phyloP scores from a whole-genome alignment of 768 basidiomycete genomes.

The Wakefieldia striispora region DNA sequence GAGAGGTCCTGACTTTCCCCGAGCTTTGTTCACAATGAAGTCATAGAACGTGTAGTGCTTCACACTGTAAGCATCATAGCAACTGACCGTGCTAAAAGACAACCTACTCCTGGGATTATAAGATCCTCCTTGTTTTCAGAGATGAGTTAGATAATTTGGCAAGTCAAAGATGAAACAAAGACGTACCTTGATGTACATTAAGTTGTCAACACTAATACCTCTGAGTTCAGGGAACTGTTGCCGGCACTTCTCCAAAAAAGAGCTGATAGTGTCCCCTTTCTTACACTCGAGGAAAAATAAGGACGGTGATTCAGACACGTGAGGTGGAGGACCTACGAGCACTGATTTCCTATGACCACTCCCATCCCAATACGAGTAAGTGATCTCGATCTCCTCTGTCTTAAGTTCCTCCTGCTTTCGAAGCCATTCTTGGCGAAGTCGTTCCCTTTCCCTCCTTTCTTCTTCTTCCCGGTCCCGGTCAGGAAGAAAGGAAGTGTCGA shows the following conservation, averaged over 20 bases:
- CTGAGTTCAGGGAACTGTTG: constrained; percentile 91
- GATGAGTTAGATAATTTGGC: constrained; percentile 4
- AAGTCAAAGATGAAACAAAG: not conserved
- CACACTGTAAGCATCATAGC: not conserved
- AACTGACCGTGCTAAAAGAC: not conserved
- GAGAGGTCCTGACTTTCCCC: constrained; percentile 95
- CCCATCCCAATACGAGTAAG: constrained; percentile 98
- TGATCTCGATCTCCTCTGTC: constrained; percentile 79
- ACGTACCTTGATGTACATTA: constrained; percentile 96
- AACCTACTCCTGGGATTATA: constrained; percentile 89
- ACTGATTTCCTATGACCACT: constrained; percentile 95
- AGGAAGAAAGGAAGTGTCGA: constrained; percentile 97
- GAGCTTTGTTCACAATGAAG: constrained; percentile 97
- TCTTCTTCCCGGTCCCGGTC: constrained; percentile 96
- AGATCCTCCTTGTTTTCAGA: constrained; percentile 77
- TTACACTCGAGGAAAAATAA: constrained; percentile 63
- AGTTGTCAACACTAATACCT: constrained; percentile 87
- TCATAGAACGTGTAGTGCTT: constrained; percentile 98
- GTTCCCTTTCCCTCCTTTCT: constrained; percentile 86
- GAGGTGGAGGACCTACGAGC: constrained; percentile 50
- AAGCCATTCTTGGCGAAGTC: constrained; percentile 88
- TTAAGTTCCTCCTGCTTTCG: constrained; percentile 66
- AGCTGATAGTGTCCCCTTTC: constrained; percentile 88
- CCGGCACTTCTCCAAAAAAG: constrained; percentile 90
- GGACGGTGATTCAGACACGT: not conserved